phyloP scores from a whole-genome alignment of 495 filamentous ascomycete genomes.

The Entonaema liquescens region DNA sequence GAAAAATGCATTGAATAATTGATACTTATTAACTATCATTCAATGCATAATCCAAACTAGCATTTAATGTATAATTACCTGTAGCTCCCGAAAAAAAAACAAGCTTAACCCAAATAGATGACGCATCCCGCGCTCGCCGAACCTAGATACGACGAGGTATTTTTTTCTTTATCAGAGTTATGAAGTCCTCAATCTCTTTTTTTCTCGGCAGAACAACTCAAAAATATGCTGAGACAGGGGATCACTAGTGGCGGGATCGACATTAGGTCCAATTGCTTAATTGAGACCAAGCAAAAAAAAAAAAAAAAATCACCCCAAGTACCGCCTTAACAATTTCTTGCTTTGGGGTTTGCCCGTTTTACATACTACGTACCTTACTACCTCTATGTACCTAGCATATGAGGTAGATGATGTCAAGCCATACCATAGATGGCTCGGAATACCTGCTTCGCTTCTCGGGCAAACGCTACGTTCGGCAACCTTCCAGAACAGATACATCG shows the following conservation, averaged over 20 bases:
- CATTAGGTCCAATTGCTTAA: constrained; percentile 21
- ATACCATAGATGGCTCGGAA: background rate
- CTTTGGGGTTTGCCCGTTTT: too few species aligned
- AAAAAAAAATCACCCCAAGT: too few species aligned
- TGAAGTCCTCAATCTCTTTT: constrained; percentile 12
- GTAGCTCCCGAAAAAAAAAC: too few species aligned
- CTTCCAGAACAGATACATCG: constrained; percentile 7
- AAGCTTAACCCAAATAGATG: background rate
- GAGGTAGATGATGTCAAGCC: constrained; percentile 31
- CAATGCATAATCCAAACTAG: too few species aligned
- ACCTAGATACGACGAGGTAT: constrained; percentile 6
- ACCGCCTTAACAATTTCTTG: constrained; percentile 29
- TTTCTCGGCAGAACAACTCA: background rate
- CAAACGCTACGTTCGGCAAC: constrained; percentile 12
- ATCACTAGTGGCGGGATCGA: constrained; percentile 32
- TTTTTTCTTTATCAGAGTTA: constrained; percentile 6
- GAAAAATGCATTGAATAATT: too few species aligned
- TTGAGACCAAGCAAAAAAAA: constrained; percentile 10
- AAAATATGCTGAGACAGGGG: constrained; percentile 8
- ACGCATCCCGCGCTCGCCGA: constrained; percentile 12
- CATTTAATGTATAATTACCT: too few species aligned
- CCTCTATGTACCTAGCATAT: background rate
- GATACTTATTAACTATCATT: too few species aligned
- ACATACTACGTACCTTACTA: too few species aligned
- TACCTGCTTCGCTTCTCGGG: constrained; percentile 5